Evolutionary conservation across 164 flowering plant genomes (phyloP), one percentile per base, ranked within the genome.

Genomic region (Nelumbo lutea): DNA sequence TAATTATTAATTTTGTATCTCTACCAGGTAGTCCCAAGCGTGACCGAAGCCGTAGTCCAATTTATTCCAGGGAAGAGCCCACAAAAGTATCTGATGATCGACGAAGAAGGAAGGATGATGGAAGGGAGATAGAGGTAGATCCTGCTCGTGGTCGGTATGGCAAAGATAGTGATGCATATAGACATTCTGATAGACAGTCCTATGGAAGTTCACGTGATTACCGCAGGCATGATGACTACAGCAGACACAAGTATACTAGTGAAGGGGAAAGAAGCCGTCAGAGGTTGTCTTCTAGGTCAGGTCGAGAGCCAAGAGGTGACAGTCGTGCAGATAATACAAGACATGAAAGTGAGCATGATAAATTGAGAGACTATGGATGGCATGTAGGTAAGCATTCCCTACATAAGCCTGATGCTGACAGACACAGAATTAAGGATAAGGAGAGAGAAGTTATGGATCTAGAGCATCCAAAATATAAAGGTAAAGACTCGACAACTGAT

Each of bases 11-110:
- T 45, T 5, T 56, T 73, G 47, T 45, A 58, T 65, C 70, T 55
- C 46, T 71, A 45, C 42, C 69, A 91, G 97, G 87, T 38, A 88
- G 90, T 75, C 90, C 89, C 50, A 75, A 67, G 51, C 74, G 62
- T 70, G 83, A 65, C 5, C 79, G 58, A 40, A 77, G 78, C 73
- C 70, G 66, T 51, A 85, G 85, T 74, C 91, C 93, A 7, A 46
- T 61, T 40, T 45, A 13, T 57, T 70, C 79, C 4, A 86, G 72
- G 76, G 84, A 78, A 43, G 79, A 80, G 56, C n/a, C 66, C 51
- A 57, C 66, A 46, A 85, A 73, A 57, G 64, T 27, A 27, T 52
- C 75, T 75, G 84, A 83, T 70, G 70, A 75, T 75, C 70, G 69
- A 3, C 64, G 69, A 41, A 79, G 65, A 65, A 81, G 79, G 76